Evolutionary conservation across 192 early-diverging fungal species (phyloP), one percentile per base, ranked within the genome.

Genomic region (Backusella sp.): DNA sequence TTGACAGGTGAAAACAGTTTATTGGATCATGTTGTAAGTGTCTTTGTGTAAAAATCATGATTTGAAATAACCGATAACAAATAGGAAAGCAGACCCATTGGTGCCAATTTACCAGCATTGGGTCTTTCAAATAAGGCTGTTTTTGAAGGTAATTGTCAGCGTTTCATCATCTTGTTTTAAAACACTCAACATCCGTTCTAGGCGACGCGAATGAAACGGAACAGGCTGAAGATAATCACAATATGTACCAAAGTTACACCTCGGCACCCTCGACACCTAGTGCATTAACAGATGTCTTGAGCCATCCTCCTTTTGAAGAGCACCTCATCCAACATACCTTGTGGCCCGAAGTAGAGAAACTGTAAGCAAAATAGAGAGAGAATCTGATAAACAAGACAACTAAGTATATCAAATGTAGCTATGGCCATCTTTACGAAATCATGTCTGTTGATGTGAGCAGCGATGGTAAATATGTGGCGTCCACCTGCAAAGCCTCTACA

Each of bases 91-190:
- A 78, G 90, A 66, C 91, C 95, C 6, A 77, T 92, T 15, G 94
- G 91, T 35, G 95, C 96, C 5, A 91, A 91, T 72, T 85, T 96
- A 53, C 96, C 97, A 3, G 94, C 95, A 19, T 84, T 99, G 21
- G 97, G 97, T 11, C 86, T 99, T 66, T 97, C 96, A 8, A 99
- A 99, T 84, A 98, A 98, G 84, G 97, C 97, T 1, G 91, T 96
- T 1, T 91, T 88, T 71, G 84, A 87, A 76, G 77, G 75, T n/a
- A 39, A 39, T 39, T 39, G 9, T 3, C 11, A 39, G 9, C 15
- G 17, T 17, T 32, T 32, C 32, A 32, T 32, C 32, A 32, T 32
- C 32, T 32, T 32, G 3, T 32, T 32, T 32, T n/a, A n/a, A 32
- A 32, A 3, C 32, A 3, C 32, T 32, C 32, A 32, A 32, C 32